Evolutionary conservation across 106 monocot genomes (phyloP), one percentile per base, ranked within the genome.

Genomic region (Vanilla planifolia): DNA sequence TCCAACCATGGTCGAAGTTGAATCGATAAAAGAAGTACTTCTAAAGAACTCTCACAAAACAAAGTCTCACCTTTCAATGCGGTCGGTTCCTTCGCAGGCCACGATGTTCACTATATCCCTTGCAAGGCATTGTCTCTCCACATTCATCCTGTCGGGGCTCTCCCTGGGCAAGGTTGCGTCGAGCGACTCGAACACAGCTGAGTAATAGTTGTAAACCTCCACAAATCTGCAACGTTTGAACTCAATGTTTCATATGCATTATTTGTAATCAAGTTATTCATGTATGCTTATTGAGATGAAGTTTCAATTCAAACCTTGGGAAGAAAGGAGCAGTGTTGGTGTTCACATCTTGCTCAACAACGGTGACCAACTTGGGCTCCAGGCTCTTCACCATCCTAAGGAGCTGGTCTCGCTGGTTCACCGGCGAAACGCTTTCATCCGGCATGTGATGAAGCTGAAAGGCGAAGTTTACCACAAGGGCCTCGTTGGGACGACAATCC

Each of bases 91-190:
- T 53, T 95, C 95, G 33, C 95, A 95, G 19, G 95, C 95, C 23
- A 95, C 71, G 32, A 89, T 78, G 59, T 95, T 95, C n/a, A 95
- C 95, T 24, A 95, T 95, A 51, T 95, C 95, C 60, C 90, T 80
- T 2, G 95, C 95, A 48, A 95, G 66, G 71, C 95, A 90, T 58
- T 94, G 94, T 73, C 89, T 89, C 70, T 94, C 94, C n/a, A 83
- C 78, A 21, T 37, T 75, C 17, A 95, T 90, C 13, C 95, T 52
- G 17, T 90, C 78, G 73, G 50, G 83, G 74, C 71, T 67, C 7
- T 83, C 86, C 40, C 89, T 77, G 25, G 72, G 53, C 17, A 83
- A 70, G 10, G 68, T 67, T 43, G 75, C 86, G 58, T 95, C 95
- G 16, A 95, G 77, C 0, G 95, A 90, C 41, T 90, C 90, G 22